Conservation (phyloP, 2,329 filamentous ascomycete species). For the Apiospora saccharicola region DNA sequence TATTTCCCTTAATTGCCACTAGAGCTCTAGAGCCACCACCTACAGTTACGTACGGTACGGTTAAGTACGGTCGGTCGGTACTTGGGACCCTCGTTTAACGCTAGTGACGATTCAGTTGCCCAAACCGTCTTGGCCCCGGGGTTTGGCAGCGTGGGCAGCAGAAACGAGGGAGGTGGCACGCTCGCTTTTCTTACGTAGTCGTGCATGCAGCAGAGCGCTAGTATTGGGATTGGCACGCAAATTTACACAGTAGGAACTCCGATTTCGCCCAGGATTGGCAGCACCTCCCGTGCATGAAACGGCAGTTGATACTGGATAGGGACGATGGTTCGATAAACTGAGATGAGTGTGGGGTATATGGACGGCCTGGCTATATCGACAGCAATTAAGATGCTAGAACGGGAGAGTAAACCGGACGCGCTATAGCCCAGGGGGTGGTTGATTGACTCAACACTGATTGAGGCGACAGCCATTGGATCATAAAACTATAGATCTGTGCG, state of each 20-base stretch:
- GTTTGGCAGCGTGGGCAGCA: background rate
- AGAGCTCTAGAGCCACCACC: background rate
- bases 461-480: background rate
- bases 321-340: slow-evolving; percentile 20
- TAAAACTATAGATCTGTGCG: slow-evolving; percentile 16
- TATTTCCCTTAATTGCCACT: background rate
- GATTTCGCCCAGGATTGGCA: background rate
- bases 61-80: background rate
- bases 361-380: slow-evolving; percentile 3
- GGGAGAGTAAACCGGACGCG: slow-evolving; percentile 7
- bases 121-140: slow-evolving; percentile 12
- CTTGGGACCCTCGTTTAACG: background rate
- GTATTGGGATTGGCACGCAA: background rate
- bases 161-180: background rate
- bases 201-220: background rate
- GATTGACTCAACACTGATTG: slow-evolving; percentile 16
- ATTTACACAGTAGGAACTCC: background rate
- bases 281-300: slow-evolving; percentile 16
- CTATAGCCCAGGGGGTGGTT: background rate
- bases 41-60: slow-evolving; percentile 12
- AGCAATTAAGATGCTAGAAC: slow-evolving; percentile 10
- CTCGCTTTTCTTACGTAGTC: background rate
- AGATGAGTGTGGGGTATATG: slow-evolving; percentile 19
- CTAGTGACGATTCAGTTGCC: background rate
- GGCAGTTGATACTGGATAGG: slow-evolving; percentile 17